Base-by-base conservation (phyloP, 768 basidiomycete species). In the Suillus spraguei region DNA sequence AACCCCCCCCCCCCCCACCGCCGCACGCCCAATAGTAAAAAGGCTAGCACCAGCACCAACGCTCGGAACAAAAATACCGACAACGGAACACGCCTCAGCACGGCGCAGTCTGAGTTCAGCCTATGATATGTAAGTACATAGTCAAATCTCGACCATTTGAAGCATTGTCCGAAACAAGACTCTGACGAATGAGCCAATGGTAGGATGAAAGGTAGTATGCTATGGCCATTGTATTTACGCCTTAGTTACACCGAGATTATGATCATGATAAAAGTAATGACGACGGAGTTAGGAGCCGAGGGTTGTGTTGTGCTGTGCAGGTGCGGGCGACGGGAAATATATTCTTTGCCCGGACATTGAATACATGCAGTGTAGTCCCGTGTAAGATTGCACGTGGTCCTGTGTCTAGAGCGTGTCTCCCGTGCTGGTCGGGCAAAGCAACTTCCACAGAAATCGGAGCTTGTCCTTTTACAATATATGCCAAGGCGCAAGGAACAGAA, bases 231-330 rank as follows among this genome's bases (percentile, higher is more conserved):
- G 14, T 17, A 56, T 24, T 58, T 32, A 28, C 38, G 5, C 56
- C 39, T 20, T 58, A 11, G 39, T 58, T 58, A 58, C 56, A 58
- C 55, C 55, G 56, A 41, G 2, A 55, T 53, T 20, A 55, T 22
- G 6, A 24, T 39, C 55, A 56, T 38, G 36, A 28, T 22, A 16
- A 56, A 36, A 38, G 24, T 24, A 28, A 58, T 28, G 3, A 28
- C 3, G 38, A 41, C 56, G 56, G 56, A 41, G 17, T 58, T 58
- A 58, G 24, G 39, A 58, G 17, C 56, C 56, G 38, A 10, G 17
- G 6, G 10, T 41, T 39, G 9, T 24, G 22, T 22, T 14, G 36
- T 39, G 36, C 35, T 56, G 22, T 36, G 20, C 47, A 39, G 50
- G 50, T 56, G 36, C 54, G 54, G 22, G 22, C 54, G 11, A 22